Evolutionary conservation across 2,329 filamentous ascomycete species (phyloP).

Genomic region (Sclerotinia minor): DNA sequence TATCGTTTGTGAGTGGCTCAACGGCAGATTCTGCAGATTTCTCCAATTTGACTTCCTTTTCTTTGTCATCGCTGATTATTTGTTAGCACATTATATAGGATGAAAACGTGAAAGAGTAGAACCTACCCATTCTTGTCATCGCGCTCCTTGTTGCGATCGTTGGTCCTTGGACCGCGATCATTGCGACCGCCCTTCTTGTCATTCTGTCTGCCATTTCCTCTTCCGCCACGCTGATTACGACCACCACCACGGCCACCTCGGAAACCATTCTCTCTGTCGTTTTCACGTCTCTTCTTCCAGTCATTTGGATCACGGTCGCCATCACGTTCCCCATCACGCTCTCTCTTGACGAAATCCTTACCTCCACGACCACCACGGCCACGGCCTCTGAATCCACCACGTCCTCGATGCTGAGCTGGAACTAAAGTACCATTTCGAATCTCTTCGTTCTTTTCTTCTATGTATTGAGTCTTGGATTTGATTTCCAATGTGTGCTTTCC

Average conservation of each 20-base stretch:
- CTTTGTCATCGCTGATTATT: constrained; percentile 28
- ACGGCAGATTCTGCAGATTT: constrained; percentile 30
- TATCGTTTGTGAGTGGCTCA: constrained; percentile 27
- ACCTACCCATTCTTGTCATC: constrained; percentile 41
- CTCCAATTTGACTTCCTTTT: constrained; percentile 29
- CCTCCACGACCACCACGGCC: constrained; percentile 42
- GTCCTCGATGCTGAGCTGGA: constrained; percentile 44
- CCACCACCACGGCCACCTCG: constrained; percentile 45
- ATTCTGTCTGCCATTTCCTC: constrained; percentile 41
- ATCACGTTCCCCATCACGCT: constrained; percentile 27
- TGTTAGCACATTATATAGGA: constrained; percentile 26
- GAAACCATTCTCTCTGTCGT: constrained; percentile 62
- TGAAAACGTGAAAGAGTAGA: neutral
- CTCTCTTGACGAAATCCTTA: constrained; percentile 21
- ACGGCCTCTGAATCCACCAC: constrained; percentile 38
- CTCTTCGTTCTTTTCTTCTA: constrained; percentile 70
- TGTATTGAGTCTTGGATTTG: constrained; percentile 87
- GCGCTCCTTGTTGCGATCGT: constrained; percentile 43
- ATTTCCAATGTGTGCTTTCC: constrained; percentile 70
- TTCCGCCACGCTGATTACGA: constrained; percentile 44
- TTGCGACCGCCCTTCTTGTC: constrained; percentile 41
- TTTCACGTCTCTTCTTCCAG: constrained; percentile 64
- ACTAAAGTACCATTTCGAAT: constrained; percentile 70
- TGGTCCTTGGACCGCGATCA: constrained; percentile 44
- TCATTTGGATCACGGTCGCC: constrained; percentile 53